These are phyloP conservation scores for Acanthamoeba healyi DNA, from an alignment of 208 protist species.

Conservation along the genomic window DNA sequence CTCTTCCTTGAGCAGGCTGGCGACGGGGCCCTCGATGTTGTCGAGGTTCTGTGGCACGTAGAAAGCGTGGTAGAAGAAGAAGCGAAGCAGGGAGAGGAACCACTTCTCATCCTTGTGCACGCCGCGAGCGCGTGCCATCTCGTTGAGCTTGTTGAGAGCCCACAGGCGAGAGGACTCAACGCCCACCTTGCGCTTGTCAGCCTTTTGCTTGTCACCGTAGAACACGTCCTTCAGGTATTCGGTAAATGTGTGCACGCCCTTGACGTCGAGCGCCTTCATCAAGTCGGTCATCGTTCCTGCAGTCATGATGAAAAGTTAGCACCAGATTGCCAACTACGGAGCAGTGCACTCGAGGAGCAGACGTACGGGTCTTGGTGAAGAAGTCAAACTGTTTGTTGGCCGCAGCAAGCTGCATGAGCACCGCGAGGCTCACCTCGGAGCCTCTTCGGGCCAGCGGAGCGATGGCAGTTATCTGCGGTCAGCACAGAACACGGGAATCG, in stretches of 20 bases:
- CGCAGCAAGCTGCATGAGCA: constrained; percentile 64
- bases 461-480: constrained; percentile 32
- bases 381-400: constrained; percentile 76
- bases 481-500: too few relatives aligned
- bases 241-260: constrained; percentile 66
- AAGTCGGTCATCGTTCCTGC: constrained; percentile 34
- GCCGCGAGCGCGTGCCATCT: constrained; percentile 1
- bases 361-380: constrained; percentile 74
- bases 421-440: constrained; percentile 48
- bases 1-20: constrained; percentile 1
- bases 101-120: constrained; percentile 72
- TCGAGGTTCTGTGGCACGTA: constrained; percentile 17
- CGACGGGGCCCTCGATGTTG: not conserved
- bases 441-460: not conserved
- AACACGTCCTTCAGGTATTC: constrained; percentile 71
- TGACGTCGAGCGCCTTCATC: constrained; percentile 65
- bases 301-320: not conserved
- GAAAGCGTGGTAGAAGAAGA: constrained; percentile 76
- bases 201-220: constrained; percentile 68
- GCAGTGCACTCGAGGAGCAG: not conserved
- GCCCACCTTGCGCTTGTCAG: not conserved
- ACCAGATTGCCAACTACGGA: too few relatives aligned
- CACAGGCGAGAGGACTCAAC: constrained; percentile 62
- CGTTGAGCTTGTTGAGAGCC: constrained; percentile 59
- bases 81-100: constrained; percentile 71